These are phyloP conservation scores for Colletotrichum orbiculare DNA, from an alignment of 2,329 filamentous ascomycete genomes.

Conservation along the genomic window DNA sequence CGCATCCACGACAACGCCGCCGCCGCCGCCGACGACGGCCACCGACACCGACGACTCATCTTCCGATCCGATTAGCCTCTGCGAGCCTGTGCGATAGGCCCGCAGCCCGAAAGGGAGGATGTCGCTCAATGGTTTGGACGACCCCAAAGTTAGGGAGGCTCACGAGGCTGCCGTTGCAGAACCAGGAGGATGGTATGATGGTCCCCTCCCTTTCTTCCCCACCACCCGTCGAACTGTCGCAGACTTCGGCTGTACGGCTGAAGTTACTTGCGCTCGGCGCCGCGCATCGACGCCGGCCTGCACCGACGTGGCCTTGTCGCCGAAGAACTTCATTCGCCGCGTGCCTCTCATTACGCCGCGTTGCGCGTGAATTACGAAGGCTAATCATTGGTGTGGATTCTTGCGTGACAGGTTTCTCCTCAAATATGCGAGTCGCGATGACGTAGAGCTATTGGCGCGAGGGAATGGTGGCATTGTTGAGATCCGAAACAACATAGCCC, in stretches of 20 bases:
- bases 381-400: constrained; percentile 25
- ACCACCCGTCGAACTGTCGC: constrained; percentile 13
- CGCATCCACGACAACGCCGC: constrained; percentile 4
- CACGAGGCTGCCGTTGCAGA: constrained; percentile 83
- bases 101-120: constrained; percentile 58
- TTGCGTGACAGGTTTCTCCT: constrained; percentile 82
- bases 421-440: constrained; percentile 90
- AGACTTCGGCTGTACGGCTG: constrained; percentile 6
- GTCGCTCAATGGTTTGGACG: constrained; percentile 96
- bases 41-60: neutral
- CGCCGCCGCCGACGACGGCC: constrained; percentile 6
- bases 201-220: constrained; percentile 34
- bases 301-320: neutral
- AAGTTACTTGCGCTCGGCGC: neutral
- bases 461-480: constrained; percentile 88
- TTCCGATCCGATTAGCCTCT: constrained; percentile 1
- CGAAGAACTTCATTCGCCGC: neutral
- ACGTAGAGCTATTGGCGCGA: constrained; percentile 79
- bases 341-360: constrained; percentile 35
- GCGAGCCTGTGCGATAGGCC: constrained; percentile 12
- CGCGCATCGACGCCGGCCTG: neutral
- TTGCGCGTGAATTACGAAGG: constrained; percentile 16
- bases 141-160: constrained; percentile 82
- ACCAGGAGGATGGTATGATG: constrained; percentile 93
- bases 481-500: constrained; percentile 79